Conservation (phyloP, 306 rosid genomes). For the Gastrolobium villosum region DNA sequence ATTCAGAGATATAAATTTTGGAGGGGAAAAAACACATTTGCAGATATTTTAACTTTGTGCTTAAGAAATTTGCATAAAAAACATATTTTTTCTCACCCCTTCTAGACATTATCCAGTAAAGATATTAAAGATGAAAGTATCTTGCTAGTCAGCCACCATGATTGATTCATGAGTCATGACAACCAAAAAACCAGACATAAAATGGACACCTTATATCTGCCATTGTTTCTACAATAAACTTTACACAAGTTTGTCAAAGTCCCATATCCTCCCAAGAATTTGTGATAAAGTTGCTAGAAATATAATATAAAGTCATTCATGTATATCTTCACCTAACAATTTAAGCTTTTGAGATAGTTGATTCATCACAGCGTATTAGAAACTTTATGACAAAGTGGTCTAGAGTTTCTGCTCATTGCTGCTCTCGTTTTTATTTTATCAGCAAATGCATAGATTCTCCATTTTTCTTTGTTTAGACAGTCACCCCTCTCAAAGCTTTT, state of each 20-base stretch:
- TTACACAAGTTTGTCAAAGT: not conserved
- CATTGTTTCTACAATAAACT: not conserved
- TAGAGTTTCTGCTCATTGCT: not conserved
- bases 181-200: not conserved
- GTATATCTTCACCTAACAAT: no score
- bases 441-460: not conserved
- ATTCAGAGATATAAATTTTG: not conserved
- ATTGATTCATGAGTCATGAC: conserved; percentile 1
- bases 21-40: not conserved
- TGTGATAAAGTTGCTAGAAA: not conserved
- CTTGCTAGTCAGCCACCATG: not conserved
- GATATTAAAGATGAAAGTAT: not conserved
- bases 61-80: not conserved
- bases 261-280: not conserved
- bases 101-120: not conserved
- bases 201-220: not conserved
- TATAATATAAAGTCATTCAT: no score
- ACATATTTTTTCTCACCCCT: not conserved
- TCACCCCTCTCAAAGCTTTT: not conserved
- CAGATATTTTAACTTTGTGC: not conserved
- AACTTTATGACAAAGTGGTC: no score
- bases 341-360: no score
- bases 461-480: not conserved
- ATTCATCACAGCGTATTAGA: no score
- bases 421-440: not conserved